Evolutionary conservation across 257 asterid species (phyloP).

Genomic region (Petunia secreta): DNA sequence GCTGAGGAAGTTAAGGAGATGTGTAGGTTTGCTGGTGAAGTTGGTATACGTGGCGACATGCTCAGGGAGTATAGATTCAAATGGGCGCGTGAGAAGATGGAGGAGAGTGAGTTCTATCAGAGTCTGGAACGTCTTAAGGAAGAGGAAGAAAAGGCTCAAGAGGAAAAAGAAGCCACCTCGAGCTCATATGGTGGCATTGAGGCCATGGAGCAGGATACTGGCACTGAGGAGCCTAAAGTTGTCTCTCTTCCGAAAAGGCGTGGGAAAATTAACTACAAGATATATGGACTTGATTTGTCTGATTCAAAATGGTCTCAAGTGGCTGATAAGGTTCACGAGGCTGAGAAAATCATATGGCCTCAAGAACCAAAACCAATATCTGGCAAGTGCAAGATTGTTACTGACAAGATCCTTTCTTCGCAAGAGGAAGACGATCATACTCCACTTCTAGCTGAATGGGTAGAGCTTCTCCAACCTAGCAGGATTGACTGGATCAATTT

Average conservation of each 20-base stretch:
- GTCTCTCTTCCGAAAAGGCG: conserved; percentile 81
- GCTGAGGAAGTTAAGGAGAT: conserved; percentile 88
- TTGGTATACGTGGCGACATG: conserved; percentile 92
- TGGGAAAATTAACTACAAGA: conserved; percentile 83
- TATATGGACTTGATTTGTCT: conserved; percentile 91
- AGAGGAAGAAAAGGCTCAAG: conserved; percentile 33
- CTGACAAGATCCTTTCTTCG: conserved; percentile 64
- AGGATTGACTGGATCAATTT: conserved; percentile 79
- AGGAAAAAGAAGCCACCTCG: conserved; percentile 21
- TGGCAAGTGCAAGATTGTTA: conserved; percentile 71
- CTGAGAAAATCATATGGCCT: conserved; percentile 64
- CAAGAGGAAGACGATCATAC: conserved; percentile 62
- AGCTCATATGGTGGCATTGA: conserved; percentile 1
- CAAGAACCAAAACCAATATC: conserved; percentile 71
- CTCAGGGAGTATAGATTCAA: conserved; percentile 90
- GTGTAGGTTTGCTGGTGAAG: conserved; percentile 89
- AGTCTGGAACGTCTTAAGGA: conserved; percentile 49
- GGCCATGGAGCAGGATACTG: conserved; percentile 31
- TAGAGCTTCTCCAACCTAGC: conserved; percentile 69
- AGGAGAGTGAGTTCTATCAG: conserved; percentile 71
- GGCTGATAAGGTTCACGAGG: conserved; percentile 77
- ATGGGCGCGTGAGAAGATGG: conserved; percentile 96
- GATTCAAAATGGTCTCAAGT: conserved; percentile 79
- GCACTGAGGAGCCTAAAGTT: conserved; percentile 34
- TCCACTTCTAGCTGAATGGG: conserved; percentile 74